Base-by-base conservation (phyloP, 192 early-diverging fungal genomes). In the Dissophora ornata region DNA sequence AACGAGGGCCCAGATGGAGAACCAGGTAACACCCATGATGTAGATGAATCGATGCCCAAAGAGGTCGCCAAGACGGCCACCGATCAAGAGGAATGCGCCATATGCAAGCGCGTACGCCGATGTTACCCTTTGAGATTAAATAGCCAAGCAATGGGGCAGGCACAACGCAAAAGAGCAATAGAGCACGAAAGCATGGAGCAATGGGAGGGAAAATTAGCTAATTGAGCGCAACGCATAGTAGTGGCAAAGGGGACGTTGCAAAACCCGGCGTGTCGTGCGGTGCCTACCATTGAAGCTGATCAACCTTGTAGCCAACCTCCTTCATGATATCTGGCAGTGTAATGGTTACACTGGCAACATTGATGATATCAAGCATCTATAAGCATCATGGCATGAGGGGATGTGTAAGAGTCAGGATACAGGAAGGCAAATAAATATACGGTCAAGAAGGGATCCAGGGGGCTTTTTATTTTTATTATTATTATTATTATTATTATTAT, bases 41-140 rank as follows among this genome's bases (percentile, higher is more conserved):
- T 62, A 80, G 11, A 80, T 57, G 24, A 56, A 48, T 13, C 79
- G 62, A 28, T 80, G 69, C 29, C 79, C 79, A 57, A 67, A 80
- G 0, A 80, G 62, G 45, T 80, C 79, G 16, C 79, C 79, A 10
- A 80, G 33, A 19, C 69, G 68, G 22, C 79, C 79, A 2, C 68
- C 79, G n/a, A 70, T 42, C 0, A 80, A 29, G 2, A 80, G 57
- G 54, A 80, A 80, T 0, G 79, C 79, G 24, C 62, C 79, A 48
- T 71, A 80, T 13, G 79, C 68, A 11, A 78, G 25, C n/a, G 80
- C 67, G 36, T 71, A 71, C 3, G 80, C 67, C 0, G 80, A 77
- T 7, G 65, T 49, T 0, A 71, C 57, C 69, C 73, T 69, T n/a
- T 6, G 19, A 13, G 5, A 36, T 15, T 2, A 38, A 18, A 55